These are phyloP conservation scores for Tetrahymena elliotti DNA, from an alignment of 73 alveolate species.

Conservation along the genomic window DNA sequence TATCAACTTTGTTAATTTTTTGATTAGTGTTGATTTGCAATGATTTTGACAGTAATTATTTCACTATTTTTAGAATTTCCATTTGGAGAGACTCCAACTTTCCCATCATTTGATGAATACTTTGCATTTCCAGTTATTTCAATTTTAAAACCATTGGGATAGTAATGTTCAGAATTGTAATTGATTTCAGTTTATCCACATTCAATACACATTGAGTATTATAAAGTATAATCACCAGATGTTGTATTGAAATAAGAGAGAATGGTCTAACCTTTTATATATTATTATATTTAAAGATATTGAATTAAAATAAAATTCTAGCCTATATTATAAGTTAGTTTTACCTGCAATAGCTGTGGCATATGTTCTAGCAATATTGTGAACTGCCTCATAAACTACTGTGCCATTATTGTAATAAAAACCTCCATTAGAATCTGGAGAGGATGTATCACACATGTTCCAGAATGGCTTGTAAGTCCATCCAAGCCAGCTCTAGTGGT, in stretches of 20 bases:
- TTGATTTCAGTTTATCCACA: slow-evolving; percentile 11
- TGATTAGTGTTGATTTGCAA: background rate
- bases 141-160: background rate
- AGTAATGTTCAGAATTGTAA: background rate
- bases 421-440: slow-evolving; percentile 15
- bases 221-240: background rate
- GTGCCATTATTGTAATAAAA: slow-evolving; percentile 23
- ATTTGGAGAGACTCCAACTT: background rate
- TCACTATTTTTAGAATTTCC: background rate
- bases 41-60: background rate
- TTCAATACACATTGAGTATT: background rate
- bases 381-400: background rate
- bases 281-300: too few species aligned
- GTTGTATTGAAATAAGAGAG: background rate
- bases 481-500: slow-evolving; percentile 10
- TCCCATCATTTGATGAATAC: background rate
- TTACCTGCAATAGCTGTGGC: slow-evolving; percentile 6
- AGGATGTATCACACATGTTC: background rate
- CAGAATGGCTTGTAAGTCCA: slow-evolving; percentile 31
- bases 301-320: too few species aligned
- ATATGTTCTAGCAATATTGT: slow-evolving; percentile 33
- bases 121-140: background rate
- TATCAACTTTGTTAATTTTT: background rate
- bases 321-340: too few species aligned
- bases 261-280: background rate